Evolutionary conservation across 2,329 filamentous ascomycete genomes (phyloP), one percentile per base, ranked within the genome.

Genomic region (Exophiala mesophila): DNA sequence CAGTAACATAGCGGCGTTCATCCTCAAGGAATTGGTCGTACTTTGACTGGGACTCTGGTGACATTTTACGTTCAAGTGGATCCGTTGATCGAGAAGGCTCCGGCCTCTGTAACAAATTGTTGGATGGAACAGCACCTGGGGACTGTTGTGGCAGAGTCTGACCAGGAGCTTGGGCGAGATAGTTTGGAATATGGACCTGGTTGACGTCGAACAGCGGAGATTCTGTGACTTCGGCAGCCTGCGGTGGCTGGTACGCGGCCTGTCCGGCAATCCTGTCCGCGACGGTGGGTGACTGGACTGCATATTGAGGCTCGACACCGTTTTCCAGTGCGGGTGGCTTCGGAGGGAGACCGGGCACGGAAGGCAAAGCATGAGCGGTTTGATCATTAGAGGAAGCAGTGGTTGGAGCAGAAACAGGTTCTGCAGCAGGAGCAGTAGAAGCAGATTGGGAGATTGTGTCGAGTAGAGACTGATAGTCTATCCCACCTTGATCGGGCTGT

Each of bases 1-100:
- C 70, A 1, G 70, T 71, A 16, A 73, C 70, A 55, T 72, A 72
- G n/a, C 66, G 53, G 31, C 70, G 61, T 56, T 73, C 70, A 49
- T 72, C 63, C 39, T 67, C 66, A n/a, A 73, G 59, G 39, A 73
- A 73, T 40, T 70, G 63, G 44, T 72, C 69, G 49, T 73, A 73
- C 36, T 69, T 68, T 49, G 65, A 65, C 55, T 72, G 69, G 10
- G 70, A 63, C 12, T 68, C 66, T 9, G 68, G 67, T n/a, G 63
- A 63, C 68, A 69, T 72, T 3, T 65, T 66, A n/a, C 62, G 55
- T 51, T 73, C 69, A 21, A 65, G 62, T 16, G 45, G 37, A 16
- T 55, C 16, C 54, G 57, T 26, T 9, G 45, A 43, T 30, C 30
- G 39, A 28, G 36, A 31, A 10, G 32, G 32, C 20, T 51, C 48